Percentiles rank a stretch among this genome's conserved stretches.
Evolutionary conservation across 2,329 filamentous ascomycete genomes (phyloP).

Genomic region (Pseudogymnoascus sp.): DNA sequence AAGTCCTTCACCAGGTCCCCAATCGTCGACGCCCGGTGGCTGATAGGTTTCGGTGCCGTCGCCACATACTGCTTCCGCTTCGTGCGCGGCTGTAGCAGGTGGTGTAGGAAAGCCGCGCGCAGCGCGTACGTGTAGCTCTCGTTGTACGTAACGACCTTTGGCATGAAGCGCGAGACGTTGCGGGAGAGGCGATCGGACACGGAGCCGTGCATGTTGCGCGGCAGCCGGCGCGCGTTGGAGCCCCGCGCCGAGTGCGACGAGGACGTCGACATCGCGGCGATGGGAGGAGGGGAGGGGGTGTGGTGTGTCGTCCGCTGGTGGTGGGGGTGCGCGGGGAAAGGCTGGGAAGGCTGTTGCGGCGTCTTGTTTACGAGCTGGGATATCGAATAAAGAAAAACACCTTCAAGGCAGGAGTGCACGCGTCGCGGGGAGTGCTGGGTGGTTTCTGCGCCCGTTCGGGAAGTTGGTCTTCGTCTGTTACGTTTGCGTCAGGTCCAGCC

Average conservation of each 20-base stretch:
- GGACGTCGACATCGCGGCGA: slow-evolving; percentile 23
- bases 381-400: background rate
- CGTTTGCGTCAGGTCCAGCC: background rate
- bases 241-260: slow-evolving; percentile 20
- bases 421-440: background rate
- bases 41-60: slow-evolving; percentile 52
- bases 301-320: background rate
- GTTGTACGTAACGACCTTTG: slow-evolving; percentile 51
- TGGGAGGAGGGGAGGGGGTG: background rate
- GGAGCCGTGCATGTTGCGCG: slow-evolving; percentile 20
- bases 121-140: slow-evolving; percentile 90
- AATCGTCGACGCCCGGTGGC: slow-evolving; percentile 54
- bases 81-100: slow-evolving; percentile 83
- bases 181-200: slow-evolving; percentile 23
- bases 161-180: slow-evolving; percentile 37
- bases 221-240: slow-evolving; percentile 20
- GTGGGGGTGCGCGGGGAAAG: background rate
- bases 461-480: background rate
- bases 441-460: background rate
- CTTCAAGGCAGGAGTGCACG: background rate
- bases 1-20: slow-evolving; percentile 88
- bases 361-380: background rate
- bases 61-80: slow-evolving; percentile 79
- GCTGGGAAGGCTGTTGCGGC: background rate
- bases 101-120: slow-evolving; percentile 82